A percentile compares a stretch with the other conserved stretches of the same genome.
Evolutionary conservation across 192 early-diverging fungal species (phyloP).

Genomic region (Anaeromyces robustus): DNA sequence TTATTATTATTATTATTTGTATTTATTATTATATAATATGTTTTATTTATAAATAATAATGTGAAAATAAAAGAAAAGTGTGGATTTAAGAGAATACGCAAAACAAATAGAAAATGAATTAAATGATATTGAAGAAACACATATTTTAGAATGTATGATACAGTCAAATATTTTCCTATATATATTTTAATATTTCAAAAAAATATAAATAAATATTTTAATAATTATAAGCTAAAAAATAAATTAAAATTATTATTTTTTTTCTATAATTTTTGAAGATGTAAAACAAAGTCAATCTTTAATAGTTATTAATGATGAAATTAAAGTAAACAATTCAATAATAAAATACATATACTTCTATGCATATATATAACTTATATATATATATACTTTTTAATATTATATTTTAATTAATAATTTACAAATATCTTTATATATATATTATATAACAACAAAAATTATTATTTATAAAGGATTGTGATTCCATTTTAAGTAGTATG

Average conservation of each 20-base stretch:
- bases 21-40: background rate
- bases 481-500: constrained; percentile 68
- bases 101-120: constrained; percentile 62
- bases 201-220: too few species aligned
- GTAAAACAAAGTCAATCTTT: constrained; percentile 35
- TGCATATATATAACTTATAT: too few species aligned
- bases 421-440: constrained; percentile 5
- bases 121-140: constrained; percentile 43
- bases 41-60: background rate
- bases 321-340: constrained; percentile 28
- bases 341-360: too few species aligned
- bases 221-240: too few species aligned
- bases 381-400: too few species aligned
- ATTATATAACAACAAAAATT: background rate
- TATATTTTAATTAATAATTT: too few species aligned
- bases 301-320: constrained; percentile 45
- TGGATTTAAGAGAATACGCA: constrained; percentile 76
- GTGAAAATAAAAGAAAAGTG: constrained; percentile 24
- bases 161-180: too few species aligned
- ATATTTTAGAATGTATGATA: constrained; percentile 27
- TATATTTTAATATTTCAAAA: too few species aligned
- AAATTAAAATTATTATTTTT: too few species aligned
- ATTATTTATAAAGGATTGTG: constrained; percentile 19
- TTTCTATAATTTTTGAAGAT: constrained; percentile 15
- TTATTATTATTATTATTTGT: background rate